Evolutionary conservation across 768 basidiomycete species (phyloP), one percentile per base, ranked within the genome.

Genomic region (Cystobasidium onofrii): DNA sequence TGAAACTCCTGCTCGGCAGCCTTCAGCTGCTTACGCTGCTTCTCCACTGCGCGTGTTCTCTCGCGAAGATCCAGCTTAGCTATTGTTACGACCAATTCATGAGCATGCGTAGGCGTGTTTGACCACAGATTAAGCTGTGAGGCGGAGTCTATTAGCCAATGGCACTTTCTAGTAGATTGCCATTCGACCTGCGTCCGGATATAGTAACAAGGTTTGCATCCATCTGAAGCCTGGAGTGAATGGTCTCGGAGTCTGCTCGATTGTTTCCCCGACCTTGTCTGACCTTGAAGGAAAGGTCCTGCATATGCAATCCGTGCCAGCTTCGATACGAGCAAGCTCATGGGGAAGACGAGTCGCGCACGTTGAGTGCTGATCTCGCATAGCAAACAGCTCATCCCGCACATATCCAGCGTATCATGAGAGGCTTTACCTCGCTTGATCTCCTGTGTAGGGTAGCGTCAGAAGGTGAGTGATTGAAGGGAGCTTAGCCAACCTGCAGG

Each of bases 341-440:
- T 7, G 39, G 46, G 46, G n/a, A 12, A 12, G 4, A 50, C 46
- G n/a, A n/a, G 3, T 50, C 46, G 46, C 46, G 46, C 46, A 60
- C 57, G 12, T 60, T 27, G 31, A 60, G 57, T 60, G 20, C 57
- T 60, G 25, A 60, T 60, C 33, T 60, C 57, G 57, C 27, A 60
- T 27, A 60, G 57, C 33, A 60, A 27, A 60, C 57, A 60, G 25
- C 57, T 27, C 57, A 60, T 60, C 31, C 57, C 57, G 57, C n/a
- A n/a, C n/a, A n/a, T n/a, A n/a, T 60, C 57, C 33, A 60, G 57
- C 57, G 27, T 60, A 12, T 60, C 20, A 34, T 60, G 17, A 20
- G 27, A 60, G 15, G 57, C 7, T 60, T 60, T 27, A 7, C 57
- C 57, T 27, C 57, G 57, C 57, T 20, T 60, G 57, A 60, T 60